Conservation (phyloP, 371 early-diverging fungal genomes). For the Mucor mucedo region DNA sequence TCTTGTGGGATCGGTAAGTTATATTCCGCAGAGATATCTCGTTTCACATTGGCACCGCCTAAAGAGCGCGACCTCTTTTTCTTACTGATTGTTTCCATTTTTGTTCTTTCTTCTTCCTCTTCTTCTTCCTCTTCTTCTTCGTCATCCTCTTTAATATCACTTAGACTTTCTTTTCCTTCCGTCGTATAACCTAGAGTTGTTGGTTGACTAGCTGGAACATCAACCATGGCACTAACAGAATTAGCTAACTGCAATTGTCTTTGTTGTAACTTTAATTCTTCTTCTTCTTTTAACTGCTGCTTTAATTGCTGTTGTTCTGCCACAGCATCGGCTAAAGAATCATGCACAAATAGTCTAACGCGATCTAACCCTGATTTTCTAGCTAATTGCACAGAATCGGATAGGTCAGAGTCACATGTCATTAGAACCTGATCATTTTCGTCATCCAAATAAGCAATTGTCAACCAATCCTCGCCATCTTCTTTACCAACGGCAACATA, state of each 20-base stretch:
- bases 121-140: slow-evolving; percentile 9
- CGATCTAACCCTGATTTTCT: slow-evolving; percentile 72
- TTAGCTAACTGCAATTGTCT: slow-evolving; percentile 1
- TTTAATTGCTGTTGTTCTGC: slow-evolving; percentile 16
- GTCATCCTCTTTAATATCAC: slow-evolving; percentile 6
- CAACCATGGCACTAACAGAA: background rate
- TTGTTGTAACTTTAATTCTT: background rate
- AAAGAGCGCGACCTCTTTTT: background rate
- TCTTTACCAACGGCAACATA: slow-evolving; percentile 17
- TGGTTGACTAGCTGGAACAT: slow-evolving; percentile 24
- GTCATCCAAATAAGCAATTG: slow-evolving; percentile 85
- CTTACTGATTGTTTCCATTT: slow-evolving; percentile 10
- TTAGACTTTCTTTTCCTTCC: slow-evolving; percentile 5
- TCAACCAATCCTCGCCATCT: slow-evolving; percentile 47
- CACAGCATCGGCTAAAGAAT: slow-evolving; percentile 21
- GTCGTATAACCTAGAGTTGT: slow-evolving; percentile 17
- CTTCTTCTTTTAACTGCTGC: slow-evolving; percentile 13
- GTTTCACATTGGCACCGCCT: background rate
- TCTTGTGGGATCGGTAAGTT: slow-evolving; percentile 54
- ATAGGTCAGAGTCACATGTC: slow-evolving; percentile 74
- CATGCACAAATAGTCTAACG: slow-evolving; percentile 68
- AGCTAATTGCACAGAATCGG: slow-evolving; percentile 82
- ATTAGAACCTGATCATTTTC: slow-evolving; percentile 85
- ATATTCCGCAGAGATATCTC: slow-evolving; percentile 27
- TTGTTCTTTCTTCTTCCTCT: slow-evolving; percentile 4